phyloP scores from a whole-genome alignment of 2,329 filamentous ascomycete genomes.

The Ascochyta lentis region DNA sequence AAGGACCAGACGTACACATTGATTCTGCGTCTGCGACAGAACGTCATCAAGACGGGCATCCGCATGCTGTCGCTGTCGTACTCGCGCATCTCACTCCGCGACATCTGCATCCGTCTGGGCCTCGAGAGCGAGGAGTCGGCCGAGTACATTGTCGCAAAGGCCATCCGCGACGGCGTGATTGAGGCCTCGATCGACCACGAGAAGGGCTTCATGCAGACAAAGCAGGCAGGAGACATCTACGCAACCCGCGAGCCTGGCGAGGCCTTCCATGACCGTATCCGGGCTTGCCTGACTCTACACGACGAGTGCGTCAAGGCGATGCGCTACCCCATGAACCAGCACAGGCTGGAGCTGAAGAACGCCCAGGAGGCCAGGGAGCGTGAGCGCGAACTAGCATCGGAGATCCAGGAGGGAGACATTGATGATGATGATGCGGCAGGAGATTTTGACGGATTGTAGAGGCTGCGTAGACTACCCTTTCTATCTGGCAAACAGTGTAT shows the following conservation, averaged over 20 bases:
- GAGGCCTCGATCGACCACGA: conserved; percentile 94
- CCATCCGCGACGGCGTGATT: conserved; percentile 95
- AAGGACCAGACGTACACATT: conserved; percentile 95
- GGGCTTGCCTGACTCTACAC: conserved; percentile 87
- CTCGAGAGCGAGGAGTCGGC: conserved; percentile 96
- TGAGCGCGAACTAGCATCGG: conserved; percentile 96
- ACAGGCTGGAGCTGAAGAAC: conserved; percentile 95
- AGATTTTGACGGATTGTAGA: conserved; percentile 93
- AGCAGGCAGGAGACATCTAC: conserved; percentile 94
- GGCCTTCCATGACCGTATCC: conserved; percentile 96
- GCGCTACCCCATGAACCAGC: conserved; percentile 99
- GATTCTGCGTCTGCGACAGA: conserved; percentile 92
- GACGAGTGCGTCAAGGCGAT: conserved; percentile 99
- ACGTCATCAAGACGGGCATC: conserved; percentile 99
- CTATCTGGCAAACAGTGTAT: conserved; percentile 28
- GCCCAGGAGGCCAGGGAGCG: conserved; percentile 97
- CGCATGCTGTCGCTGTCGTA: conserved; percentile 99
- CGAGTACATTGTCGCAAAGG: conserved; percentile 99
- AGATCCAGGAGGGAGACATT: conserved; percentile 96
- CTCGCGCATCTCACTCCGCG: conserved; percentile 93
- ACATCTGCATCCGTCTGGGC: conserved; percentile 95
- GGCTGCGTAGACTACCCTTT: background rate
- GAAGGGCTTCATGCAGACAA: conserved; percentile 97
- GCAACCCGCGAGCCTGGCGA: conserved; percentile 94
- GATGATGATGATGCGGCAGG: conserved; percentile 96